Evolutionary conservation across 257 asterid genomes (phyloP).

Genomic region (Paraleonurus japonicus): DNA sequence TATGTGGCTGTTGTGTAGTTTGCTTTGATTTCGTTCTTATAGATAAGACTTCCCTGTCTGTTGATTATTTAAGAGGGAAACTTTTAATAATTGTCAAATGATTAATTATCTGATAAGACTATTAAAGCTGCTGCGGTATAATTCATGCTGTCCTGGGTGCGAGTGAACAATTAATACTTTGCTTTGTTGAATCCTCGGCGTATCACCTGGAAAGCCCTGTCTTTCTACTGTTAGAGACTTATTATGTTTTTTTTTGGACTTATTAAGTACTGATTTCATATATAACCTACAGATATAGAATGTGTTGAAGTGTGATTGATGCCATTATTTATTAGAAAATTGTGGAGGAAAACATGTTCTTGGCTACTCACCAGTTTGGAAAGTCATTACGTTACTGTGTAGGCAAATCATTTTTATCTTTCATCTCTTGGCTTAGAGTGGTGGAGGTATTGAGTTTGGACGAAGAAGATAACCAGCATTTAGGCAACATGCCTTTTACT

Average conservation of each 20-base stretch:
- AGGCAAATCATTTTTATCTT: background rate
- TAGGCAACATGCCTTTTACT: background rate
- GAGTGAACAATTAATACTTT: background rate
- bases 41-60: background rate
- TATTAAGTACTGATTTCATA: background rate
- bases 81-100: background rate
- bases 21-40: background rate
- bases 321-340: background rate
- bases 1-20: background rate
- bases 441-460: background rate
- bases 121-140: background rate
- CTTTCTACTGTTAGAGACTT: background rate
- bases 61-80: background rate
- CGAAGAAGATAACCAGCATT: background rate
- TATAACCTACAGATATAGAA: background rate
- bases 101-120: background rate
- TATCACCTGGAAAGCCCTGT: background rate
- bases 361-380: background rate
- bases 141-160: background rate
- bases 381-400: background rate
- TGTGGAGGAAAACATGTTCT: background rate
- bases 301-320: background rate
- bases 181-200: background rate
- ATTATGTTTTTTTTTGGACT: background rate
- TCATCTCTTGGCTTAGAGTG: background rate